These are phyloP conservation scores for Stereocaulon alpinum DNA, from an alignment of 495 filamentous ascomycete genomes.

Conservation along the genomic window DNA sequence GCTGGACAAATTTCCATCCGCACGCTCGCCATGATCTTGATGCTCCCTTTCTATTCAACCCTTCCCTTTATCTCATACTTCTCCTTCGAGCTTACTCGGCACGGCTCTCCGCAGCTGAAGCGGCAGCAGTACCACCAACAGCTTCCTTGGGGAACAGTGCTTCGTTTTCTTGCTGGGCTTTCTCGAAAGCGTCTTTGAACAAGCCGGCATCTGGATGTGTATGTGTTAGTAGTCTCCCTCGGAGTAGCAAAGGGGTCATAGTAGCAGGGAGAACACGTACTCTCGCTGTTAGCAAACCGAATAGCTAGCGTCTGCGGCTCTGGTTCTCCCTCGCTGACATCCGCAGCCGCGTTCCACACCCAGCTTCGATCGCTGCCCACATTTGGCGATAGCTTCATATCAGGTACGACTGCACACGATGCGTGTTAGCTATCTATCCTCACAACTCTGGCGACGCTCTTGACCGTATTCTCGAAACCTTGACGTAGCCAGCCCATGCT, in stretches of 20 bases:
- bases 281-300: slow-evolving; percentile 95
- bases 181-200: slow-evolving; percentile 98
- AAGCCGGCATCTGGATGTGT: slow-evolving; percentile 70
- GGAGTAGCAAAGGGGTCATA: background rate
- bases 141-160: slow-evolving; percentile 54
- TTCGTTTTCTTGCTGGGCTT: slow-evolving; percentile 95
- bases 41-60: too few species aligned
- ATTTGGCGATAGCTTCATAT: slow-evolving; percentile 97
- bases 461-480: too few species aligned
- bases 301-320: slow-evolving; percentile 95
- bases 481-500: background rate
- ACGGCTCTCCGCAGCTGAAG: too few species aligned
- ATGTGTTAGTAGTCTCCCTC: background rate
- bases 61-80: too few species aligned
- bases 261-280: slow-evolving; percentile 41
- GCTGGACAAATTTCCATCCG: too few species aligned
- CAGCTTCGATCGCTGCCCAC: slow-evolving; percentile 96
- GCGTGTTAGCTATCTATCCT: background rate
- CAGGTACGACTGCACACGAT: slow-evolving; percentile 71
- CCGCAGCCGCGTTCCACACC: slow-evolving; percentile 98
- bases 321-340: slow-evolving; percentile 96
- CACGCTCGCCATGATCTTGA: too few species aligned
- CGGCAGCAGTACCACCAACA: background rate
- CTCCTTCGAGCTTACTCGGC: background rate
- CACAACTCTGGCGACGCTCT: too few species aligned